Evolutionary conservation across 2,329 filamentous ascomycete species (phyloP).

Genomic region (Aspergillus novofumigatus): DNA sequence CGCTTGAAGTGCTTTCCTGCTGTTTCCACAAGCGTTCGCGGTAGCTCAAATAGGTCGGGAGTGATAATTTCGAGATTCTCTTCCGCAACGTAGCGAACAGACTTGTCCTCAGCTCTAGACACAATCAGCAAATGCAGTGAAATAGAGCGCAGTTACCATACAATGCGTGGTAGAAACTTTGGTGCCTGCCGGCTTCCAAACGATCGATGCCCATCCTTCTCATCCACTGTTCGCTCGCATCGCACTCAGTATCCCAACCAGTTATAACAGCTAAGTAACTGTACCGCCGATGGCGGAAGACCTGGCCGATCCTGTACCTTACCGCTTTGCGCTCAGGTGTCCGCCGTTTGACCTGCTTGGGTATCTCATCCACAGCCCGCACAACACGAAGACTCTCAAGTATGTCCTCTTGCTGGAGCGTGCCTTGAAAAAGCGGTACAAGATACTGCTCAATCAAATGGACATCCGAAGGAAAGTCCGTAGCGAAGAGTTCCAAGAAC

Average conservation of each 20-base stretch:
- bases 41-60: constrained; percentile 50
- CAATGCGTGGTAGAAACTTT: constrained; percentile 84
- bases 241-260: constrained; percentile 71
- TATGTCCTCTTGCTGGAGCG: constrained; percentile 52
- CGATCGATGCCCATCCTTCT: constrained; percentile 60
- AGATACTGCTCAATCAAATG: constrained; percentile 67
- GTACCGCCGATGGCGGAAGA: constrained; percentile 80
- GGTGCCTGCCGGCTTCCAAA: constrained; percentile 55
- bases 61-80: constrained; percentile 70
- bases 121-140: constrained; percentile 10
- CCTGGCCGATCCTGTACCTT: constrained; percentile 69
- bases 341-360: constrained; percentile 44
- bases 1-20: constrained; percentile 86
- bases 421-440: constrained; percentile 54
- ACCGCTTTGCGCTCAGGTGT: constrained; percentile 43
- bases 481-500: constrained; percentile 61
- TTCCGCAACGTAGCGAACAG: constrained; percentile 70
- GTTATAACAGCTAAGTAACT: constrained; percentile 76
- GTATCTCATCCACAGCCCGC: constrained; percentile 53
- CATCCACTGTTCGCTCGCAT: constrained; percentile 59
- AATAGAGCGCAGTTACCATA: constrained; percentile 48
- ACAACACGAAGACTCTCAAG: constrained; percentile 53
- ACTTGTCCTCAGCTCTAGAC: constrained; percentile 61
- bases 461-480: constrained; percentile 66
- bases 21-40: constrained; percentile 53